Conservation (phyloP, 2,329 filamentous ascomycete genomes). For the Sporothrix inflata region DNA sequence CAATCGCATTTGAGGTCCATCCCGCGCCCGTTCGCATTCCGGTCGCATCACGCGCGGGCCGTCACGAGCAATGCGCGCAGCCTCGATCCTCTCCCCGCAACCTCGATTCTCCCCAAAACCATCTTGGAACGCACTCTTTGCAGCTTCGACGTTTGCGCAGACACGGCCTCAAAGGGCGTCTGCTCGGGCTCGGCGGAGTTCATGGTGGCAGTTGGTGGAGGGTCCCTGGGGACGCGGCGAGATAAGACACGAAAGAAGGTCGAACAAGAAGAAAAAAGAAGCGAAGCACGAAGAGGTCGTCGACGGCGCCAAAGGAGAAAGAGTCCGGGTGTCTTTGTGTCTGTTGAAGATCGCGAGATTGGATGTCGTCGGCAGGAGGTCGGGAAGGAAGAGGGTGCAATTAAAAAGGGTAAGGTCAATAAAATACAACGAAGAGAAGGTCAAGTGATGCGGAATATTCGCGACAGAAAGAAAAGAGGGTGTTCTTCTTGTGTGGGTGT, state of each 20-base stretch:
- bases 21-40: too few species aligned
- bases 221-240: not conserved
- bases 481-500: not conserved
- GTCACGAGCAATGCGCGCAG: not conserved
- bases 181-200: constrained; percentile 84
- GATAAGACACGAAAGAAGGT: not conserved
- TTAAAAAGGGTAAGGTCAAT: constrained; percentile 10
- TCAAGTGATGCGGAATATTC: constrained; percentile 20
- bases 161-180: constrained; percentile 90
- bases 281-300: not conserved
- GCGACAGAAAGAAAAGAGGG: constrained; percentile 25
- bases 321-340: not conserved
- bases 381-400: not conserved
- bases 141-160: constrained; percentile 77
- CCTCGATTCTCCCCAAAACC: not conserved
- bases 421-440: constrained; percentile 14
- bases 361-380: not conserved
- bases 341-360: not conserved
- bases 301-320: constrained; percentile 12
- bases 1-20: not conserved
- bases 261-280: not conserved
- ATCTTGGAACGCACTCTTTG: constrained; percentile 58
- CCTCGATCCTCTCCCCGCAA: not conserved
- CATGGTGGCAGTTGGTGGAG: constrained; percentile 56
- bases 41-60: not conserved